Base-by-base conservation (phyloP, 108 stramenopile genomes). In the Ochromonas danica region DNA sequence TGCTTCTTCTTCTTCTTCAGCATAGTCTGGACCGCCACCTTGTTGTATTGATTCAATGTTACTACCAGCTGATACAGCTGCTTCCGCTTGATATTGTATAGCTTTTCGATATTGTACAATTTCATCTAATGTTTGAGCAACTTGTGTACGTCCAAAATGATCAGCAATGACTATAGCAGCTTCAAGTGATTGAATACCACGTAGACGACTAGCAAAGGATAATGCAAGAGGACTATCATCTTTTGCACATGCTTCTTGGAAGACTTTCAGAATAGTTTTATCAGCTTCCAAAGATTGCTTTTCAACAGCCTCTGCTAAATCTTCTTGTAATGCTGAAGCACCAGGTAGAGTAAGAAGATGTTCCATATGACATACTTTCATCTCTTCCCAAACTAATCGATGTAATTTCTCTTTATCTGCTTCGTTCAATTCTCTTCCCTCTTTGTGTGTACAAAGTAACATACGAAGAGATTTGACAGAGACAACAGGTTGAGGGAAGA, bases 401-500 rank as follows among this genome's bases (percentile, higher is more conserved):
- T 67, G 63, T 36, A 31, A 14, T 25, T 22, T 42, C 22, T 75
- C 72, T 75, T 60, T 75, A 10, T 38, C 40, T 6, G 27, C 45
- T 42, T 39, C 72, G 38, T 75, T 75, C 27, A 60, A 17, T 17
- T 40, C 67, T 28, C 14, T 75, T 39, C 72, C 40, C 6, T 45
- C 43, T 75, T 75, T 75, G 31, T 42, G 3, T 6, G 17, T 42
- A 36, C 6, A 6, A 17, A 75, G 10, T 14, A 33, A 6, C 3
- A 75, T 27, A 10, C 72, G 72, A 27, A 75, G 6, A 14, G 27
- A 6, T 36, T 75, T 75, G 14, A 33, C 25, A 31, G 72, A 17
- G 10, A 75, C 40, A 6, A 75, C 72, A 28, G 72, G 72, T 33
- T 45, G 43, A 27, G 72, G 72, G 72, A 41, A 60, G 17, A 75